phyloP scores from a whole-genome alignment of 1,284 basidiomycete genomes.

The Pholiota adiposa region DNA sequence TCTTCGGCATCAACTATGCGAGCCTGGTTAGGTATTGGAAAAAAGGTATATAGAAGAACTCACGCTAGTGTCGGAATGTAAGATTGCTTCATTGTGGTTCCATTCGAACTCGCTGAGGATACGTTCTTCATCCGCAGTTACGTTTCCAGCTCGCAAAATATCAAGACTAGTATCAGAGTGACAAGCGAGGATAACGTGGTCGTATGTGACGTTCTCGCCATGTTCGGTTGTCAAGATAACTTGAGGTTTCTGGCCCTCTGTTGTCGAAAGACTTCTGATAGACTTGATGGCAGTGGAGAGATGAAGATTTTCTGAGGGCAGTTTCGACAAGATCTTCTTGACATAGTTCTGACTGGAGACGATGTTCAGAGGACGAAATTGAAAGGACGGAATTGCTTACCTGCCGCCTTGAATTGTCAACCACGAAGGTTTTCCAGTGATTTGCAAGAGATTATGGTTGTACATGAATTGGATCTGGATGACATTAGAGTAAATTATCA shows the following conservation, averaged over 20 bases:
- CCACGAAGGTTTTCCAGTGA: constrained; percentile 79
- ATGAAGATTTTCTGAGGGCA: constrained; percentile 61
- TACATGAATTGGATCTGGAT: constrained; percentile 70
- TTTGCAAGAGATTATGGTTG: constrained; percentile 81
- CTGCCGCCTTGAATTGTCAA: constrained; percentile 78
- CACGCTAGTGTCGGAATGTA: constrained; percentile 70
- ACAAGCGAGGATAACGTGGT: constrained; percentile 80
- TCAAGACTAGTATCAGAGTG: constrained; percentile 73
- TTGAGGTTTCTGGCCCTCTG: constrained; percentile 21
- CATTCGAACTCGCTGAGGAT: constrained; percentile 68
- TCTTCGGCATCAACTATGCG: constrained; percentile 69
- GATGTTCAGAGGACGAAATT: not conserved
- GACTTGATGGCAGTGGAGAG: constrained; percentile 60
- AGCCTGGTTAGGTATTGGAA: not conserved
- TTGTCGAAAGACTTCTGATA: constrained; percentile 29
- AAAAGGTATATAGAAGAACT: constrained; percentile 1
- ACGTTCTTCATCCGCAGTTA: constrained; percentile 56
- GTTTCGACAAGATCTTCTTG: constrained; percentile 58
- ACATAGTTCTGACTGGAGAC: constrained; percentile 64
- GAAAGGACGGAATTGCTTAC: constrained; percentile 33
- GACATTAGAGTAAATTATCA: not conserved
- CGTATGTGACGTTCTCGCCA: constrained; percentile 54
- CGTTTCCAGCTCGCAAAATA: constrained; percentile 60
- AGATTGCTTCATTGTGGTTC: constrained; percentile 71
- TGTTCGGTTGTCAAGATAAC: constrained; percentile 49